A percentile compares a stretch with the other conserved stretches of the same genome.
These are phyloP conservation scores for Suhomyces chickasaworum DNA, from an alignment of 1,139 yeast species.

Conservation along the genomic window DNA sequence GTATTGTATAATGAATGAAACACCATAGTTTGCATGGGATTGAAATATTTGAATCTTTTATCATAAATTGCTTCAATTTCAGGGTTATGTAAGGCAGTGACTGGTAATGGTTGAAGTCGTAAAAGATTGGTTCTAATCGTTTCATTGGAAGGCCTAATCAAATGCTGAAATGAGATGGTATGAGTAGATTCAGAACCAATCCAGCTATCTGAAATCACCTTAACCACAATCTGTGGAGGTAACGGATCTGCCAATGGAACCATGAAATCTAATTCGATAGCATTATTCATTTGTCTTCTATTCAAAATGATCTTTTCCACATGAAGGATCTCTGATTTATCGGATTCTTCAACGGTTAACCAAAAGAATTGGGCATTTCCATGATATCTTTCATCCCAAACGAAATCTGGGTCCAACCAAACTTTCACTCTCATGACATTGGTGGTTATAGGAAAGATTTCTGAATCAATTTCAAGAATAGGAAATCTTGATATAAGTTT, in stretches of 20 bases:
- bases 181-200: slow-evolving; percentile 79
- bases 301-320: slow-evolving; percentile 77
- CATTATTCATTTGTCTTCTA: slow-evolving; percentile 54
- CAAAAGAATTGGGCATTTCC: slow-evolving; percentile 88
- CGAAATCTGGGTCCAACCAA: slow-evolving; percentile 69
- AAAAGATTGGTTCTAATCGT: slow-evolving; percentile 80
- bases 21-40: slow-evolving; percentile 98
- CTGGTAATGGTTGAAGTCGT: slow-evolving; percentile 82
- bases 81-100: slow-evolving; percentile 72
- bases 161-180: slow-evolving; percentile 85
- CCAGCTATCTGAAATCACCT: slow-evolving; percentile 85
- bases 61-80: slow-evolving; percentile 69
- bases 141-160: slow-evolving; percentile 85
- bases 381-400: slow-evolving; percentile 81
- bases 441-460: slow-evolving; percentile 86
- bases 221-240: slow-evolving; percentile 82
- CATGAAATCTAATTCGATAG: slow-evolving; percentile 86
- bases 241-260: slow-evolving; percentile 86
- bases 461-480: slow-evolving; percentile 66
- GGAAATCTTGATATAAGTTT: slow-evolving; percentile 75
- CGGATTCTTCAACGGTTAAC: slow-evolving; percentile 88
- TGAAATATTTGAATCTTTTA: slow-evolving; percentile 76
- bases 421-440: slow-evolving; percentile 84
- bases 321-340: slow-evolving; percentile 72
- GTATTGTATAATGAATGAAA: slow-evolving; percentile 86